Conservation (phyloP, 805 yeast species). For the Kluyveromyces siamensis region DNA sequence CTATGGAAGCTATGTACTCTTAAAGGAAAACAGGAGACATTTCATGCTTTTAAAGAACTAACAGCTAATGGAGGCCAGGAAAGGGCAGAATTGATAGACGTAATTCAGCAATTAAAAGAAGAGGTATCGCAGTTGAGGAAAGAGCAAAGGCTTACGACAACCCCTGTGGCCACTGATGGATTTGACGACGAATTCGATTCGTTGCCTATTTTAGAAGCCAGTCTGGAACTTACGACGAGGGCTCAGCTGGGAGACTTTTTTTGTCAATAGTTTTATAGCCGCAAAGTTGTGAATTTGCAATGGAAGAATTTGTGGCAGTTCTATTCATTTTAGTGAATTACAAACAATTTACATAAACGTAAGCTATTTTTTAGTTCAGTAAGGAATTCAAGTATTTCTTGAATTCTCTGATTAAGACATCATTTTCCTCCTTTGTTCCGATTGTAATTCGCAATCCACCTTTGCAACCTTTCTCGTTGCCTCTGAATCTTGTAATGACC, state of each 20-base stretch:
- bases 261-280: not conserved
- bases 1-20: constrained; percentile 15
- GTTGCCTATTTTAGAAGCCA: constrained; percentile 13
- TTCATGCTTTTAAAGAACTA: constrained; percentile 12
- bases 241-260: constrained; percentile 21
- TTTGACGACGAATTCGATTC: not conserved
- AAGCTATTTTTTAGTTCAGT: not conserved
- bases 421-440: constrained; percentile 76
- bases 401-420: constrained; percentile 43
- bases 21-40: constrained; percentile 8
- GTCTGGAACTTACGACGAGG: constrained; percentile 17
- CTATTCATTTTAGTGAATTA: too few relatives aligned
- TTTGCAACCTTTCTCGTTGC: constrained; percentile 77
- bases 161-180: not conserved
- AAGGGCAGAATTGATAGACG: constrained; percentile 13
- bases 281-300: not conserved
- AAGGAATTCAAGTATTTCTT: constrained; percentile 24
- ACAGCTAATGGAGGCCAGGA: constrained; percentile 9
- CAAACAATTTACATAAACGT: not conserved
- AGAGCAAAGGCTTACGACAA: not conserved
- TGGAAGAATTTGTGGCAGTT: too few relatives aligned
- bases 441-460: constrained; percentile 85
- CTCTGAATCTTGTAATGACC: constrained; percentile 88
- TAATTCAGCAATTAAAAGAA: constrained; percentile 16
- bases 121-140: constrained; percentile 12